phyloP scores from a whole-genome alignment of 352 stramenopile genomes.

The Aphanomyces invadans region DNA sequence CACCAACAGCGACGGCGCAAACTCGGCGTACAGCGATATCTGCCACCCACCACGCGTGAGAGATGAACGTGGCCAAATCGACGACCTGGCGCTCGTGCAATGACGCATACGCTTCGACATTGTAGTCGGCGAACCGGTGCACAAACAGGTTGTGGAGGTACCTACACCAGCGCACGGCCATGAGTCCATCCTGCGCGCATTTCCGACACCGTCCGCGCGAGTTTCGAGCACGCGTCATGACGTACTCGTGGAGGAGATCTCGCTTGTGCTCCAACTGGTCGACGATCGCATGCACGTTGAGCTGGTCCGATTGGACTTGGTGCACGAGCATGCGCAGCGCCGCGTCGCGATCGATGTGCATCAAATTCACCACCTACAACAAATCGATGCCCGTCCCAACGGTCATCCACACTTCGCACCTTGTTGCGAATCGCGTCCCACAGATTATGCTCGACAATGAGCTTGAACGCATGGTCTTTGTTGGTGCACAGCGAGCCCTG shows the following conservation, averaged over 20 bases:
- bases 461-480: constrained; percentile 79
- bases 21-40: constrained; percentile 67
- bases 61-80: background rate
- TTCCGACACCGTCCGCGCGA: too few relatives aligned
- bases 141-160: constrained; percentile 63
- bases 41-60: constrained; percentile 28
- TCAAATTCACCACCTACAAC: constrained; percentile 42
- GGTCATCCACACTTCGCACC: too few relatives aligned
- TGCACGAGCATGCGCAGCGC: constrained; percentile 73
- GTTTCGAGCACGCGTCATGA: too few relatives aligned
- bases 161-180: too few relatives aligned
- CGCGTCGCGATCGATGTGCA: constrained; percentile 62
- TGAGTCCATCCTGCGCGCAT: too few relatives aligned
- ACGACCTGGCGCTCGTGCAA: constrained; percentile 42
- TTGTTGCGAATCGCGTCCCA: constrained; percentile 75
- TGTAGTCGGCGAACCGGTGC: constrained; percentile 64
- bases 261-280: constrained; percentile 61
- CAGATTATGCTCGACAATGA: constrained; percentile 75
- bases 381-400: too few relatives aligned
- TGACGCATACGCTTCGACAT: constrained; percentile 58
- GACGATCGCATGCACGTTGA: constrained; percentile 69
- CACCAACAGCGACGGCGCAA: constrained; percentile 48
- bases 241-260: constrained; percentile 59
- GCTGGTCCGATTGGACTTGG: constrained; percentile 53
- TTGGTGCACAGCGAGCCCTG: constrained; percentile 67